These are phyloP conservation scores for Boeremia exigua DNA, from an alignment of 2,329 filamentous ascomycete genomes.

Conservation along the genomic window DNA sequence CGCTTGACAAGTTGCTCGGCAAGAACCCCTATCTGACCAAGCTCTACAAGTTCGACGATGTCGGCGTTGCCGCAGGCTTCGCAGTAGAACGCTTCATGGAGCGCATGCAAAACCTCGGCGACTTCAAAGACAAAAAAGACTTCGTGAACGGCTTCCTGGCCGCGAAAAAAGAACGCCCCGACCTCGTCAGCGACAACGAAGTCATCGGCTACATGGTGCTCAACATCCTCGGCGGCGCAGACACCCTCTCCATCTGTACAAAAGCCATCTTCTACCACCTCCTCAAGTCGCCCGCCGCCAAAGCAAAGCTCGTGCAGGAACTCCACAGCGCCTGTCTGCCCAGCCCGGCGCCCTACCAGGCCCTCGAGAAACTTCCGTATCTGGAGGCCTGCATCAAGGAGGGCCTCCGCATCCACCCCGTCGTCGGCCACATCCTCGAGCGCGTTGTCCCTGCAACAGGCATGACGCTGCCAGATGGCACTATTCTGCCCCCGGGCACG, in stretches of 20 bases:
- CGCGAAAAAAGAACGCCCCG: constrained; percentile 23
- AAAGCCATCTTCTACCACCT: constrained; percentile 37
- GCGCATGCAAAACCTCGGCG: constrained; percentile 24
- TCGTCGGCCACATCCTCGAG: constrained; percentile 40
- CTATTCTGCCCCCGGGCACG: constrained; percentile 36
- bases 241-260: constrained; percentile 35
- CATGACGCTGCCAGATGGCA: constrained; percentile 29
- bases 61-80: constrained; percentile 30
- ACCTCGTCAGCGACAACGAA: constrained; percentile 36
- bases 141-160: constrained; percentile 32
- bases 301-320: constrained; percentile 31
- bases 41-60: constrained; percentile 30
- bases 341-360: constrained; percentile 26
- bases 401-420: constrained; percentile 53
- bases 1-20: constrained; percentile 33
- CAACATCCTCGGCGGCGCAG: constrained; percentile 43
- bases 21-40: constrained; percentile 30
- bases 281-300: constrained; percentile 27
- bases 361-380: constrained; percentile 47
- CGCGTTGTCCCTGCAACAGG: constrained; percentile 37
- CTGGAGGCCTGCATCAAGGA: constrained; percentile 57
- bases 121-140: constrained; percentile 27
- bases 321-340: constrained; percentile 26
- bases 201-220: constrained; percentile 43
- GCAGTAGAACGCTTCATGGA: constrained; percentile 29